phyloP scores from a whole-genome alignment of 2,329 filamentous ascomycete genomes.

The Microsporum canis region DNA sequence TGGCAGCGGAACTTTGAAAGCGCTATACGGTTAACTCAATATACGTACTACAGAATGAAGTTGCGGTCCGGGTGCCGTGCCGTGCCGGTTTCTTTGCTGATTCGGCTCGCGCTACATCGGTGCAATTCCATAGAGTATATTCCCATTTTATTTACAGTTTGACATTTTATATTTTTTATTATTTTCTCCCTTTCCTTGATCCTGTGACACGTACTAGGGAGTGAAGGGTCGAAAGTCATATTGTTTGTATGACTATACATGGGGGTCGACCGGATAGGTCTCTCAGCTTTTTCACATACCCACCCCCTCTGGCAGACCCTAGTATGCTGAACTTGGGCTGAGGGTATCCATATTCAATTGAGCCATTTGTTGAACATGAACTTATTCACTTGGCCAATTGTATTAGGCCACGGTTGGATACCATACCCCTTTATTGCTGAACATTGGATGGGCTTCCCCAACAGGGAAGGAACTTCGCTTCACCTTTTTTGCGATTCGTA shows the following conservation, averaged over 20 bases:
- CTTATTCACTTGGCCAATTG: background rate
- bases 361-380: slow-evolving; percentile 1
- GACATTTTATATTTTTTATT: background rate
- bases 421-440: background rate
- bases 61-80: slow-evolving; percentile 1
- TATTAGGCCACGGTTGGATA: slow-evolving; percentile 1
- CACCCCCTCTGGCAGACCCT: background rate
- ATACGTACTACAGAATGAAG: background rate
- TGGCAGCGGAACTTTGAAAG: background rate
- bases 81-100: background rate
- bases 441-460: background rate
- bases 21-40: background rate
- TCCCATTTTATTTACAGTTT: background rate
- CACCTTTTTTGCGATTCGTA: background rate
- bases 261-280: background rate
- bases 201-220: background rate
- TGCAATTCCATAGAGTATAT: background rate
- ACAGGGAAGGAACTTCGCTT: background rate
- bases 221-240: background rate
- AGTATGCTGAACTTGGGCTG: background rate
- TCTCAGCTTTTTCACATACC: background rate
- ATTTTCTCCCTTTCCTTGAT: background rate
- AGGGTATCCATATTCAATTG: slow-evolving; percentile 1
- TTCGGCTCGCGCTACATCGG: background rate
- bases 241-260: slow-evolving; percentile 2